phyloP scores from a whole-genome alignment of 108 stramenopile genomes.

The Skeletonema potamos region DNA sequence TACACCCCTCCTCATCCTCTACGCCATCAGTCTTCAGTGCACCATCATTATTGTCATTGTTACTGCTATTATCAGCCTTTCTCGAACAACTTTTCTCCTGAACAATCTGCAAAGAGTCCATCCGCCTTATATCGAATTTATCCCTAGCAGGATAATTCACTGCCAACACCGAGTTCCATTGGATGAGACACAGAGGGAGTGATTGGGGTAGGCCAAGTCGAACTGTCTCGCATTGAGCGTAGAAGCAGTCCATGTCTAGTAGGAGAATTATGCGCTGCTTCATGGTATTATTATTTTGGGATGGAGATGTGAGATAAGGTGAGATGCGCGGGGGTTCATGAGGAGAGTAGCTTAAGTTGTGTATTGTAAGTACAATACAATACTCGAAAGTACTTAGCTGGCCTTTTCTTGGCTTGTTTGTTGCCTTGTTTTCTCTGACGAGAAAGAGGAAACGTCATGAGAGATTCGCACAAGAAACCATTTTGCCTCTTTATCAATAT shows the following conservation, averaged over 20 bases:
- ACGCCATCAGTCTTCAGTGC: background rate
- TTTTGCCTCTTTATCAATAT: no score
- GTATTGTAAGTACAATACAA: no score
- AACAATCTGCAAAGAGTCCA: conserved; percentile 74
- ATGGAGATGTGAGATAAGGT: background rate
- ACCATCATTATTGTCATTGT: background rate
- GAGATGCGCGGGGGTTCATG: no score
- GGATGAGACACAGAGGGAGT: conserved; percentile 61
- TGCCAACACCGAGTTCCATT: conserved; percentile 83
- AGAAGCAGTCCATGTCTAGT: conserved; percentile 90
- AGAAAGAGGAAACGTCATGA: no score
- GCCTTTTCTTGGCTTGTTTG: no score
- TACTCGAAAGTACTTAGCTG: no score
- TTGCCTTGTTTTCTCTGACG: no score
- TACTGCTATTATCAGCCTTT: background rate
- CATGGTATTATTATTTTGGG: background rate
- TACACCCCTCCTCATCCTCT: conserved; percentile 27
- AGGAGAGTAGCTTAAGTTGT: no score
- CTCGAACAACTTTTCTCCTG: conserved; percentile 32
- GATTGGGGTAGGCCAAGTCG: conserved; percentile 63
- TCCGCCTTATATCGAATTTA: conserved; percentile 67
- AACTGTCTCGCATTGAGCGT: conserved; percentile 85
- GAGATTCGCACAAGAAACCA: no score
- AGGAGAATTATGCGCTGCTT: conserved; percentile 68
- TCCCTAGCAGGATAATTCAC: conserved; percentile 82